Base-by-base conservation (phyloP, 1,284 basidiomycete genomes). In the Naganishia cerealis region DNA sequence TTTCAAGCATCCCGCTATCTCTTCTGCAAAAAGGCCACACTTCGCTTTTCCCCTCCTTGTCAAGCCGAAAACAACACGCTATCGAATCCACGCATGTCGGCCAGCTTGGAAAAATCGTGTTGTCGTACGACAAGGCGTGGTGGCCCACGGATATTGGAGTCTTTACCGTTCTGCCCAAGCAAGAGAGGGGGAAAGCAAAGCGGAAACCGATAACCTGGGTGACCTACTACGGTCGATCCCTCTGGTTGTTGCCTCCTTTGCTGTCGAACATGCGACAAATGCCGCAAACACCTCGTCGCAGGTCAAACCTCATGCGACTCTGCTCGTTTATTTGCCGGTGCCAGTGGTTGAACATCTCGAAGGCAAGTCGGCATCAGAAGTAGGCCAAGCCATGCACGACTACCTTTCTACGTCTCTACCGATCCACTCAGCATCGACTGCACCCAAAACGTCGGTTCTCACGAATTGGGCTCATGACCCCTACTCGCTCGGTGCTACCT, bases 401-500 rank as follows among this genome's bases (percentile, higher is more conserved):
- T 80, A 80, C 75, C 76, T 83, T 54, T 57, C 76, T n/a, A 26
- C 62, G 7, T 75, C 77, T 21, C 73, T 83, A 59, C 67, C 67
- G 3, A 55, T 67, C 0, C 21, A 66, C 13, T 61, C 57, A 1
- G 38, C 52, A 0, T 58, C 70, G 2, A 46, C 54, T 0, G 58
- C 67, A 13, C 78, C 80, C 0, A 67, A 38, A 12, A 68, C 71
- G 26, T 69, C 66, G 2, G 71, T 70, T n/a, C 68, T 82, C 50
- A 82, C 82, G 2, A 58, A 76, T 12, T 85, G 84, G 84, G 71
- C 78, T 3, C 74, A 73, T n/a, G 83, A 84, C 70, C 75, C 79
- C 16, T 81, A 79, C 71, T 78, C 82, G 0, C 73, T 73, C 33
- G 84, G 84, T 6, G 84, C 84, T 0, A 85, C 84, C 0, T 82